Conservation (phyloP, 331 rosid species). For the Rosa hybrid region DNA sequence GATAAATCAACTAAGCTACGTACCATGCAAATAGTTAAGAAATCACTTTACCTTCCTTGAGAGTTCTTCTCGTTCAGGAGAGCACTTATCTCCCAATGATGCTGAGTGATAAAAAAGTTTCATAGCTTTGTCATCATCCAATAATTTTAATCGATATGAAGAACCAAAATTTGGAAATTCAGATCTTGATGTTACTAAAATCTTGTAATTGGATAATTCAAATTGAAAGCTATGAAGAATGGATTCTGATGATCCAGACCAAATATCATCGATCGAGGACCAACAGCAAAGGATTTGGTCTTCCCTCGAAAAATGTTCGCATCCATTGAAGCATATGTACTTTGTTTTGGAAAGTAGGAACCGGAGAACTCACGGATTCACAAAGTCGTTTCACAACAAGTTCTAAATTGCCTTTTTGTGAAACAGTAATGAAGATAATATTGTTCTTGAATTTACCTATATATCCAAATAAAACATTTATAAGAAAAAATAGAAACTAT, state of each 20-base stretch:
- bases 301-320: constrained; percentile 25
- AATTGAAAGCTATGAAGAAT: constrained; percentile 39
- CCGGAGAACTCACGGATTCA: constrained; percentile 19
- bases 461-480: neutral
- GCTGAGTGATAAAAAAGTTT: constrained; percentile 44
- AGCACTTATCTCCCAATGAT: constrained; percentile 18
- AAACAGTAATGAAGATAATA: constrained; percentile 47
- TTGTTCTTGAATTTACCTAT: constrained; percentile 50
- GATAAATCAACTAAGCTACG: too few species aligned
- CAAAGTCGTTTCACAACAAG: constrained; percentile 29
- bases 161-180: constrained; percentile 35
- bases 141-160: constrained; percentile 28
- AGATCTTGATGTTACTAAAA: constrained; percentile 66
- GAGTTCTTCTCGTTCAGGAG: constrained; percentile 22
- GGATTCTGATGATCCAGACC: constrained; percentile 40
- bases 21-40: too few species aligned
- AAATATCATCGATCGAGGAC: constrained; percentile 70
- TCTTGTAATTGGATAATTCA: constrained; percentile 32
- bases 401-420: constrained; percentile 48
- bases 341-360: constrained; percentile 35
- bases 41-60: constrained; percentile 43
- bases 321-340: constrained; percentile 35
- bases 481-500: too few species aligned
- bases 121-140: constrained; percentile 35
- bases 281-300: constrained; percentile 40